Evolutionary conservation across 1,139 yeast species (phyloP), one percentile per base, ranked within the genome.

Genomic region (Scheffersomyces quercinus): DNA sequence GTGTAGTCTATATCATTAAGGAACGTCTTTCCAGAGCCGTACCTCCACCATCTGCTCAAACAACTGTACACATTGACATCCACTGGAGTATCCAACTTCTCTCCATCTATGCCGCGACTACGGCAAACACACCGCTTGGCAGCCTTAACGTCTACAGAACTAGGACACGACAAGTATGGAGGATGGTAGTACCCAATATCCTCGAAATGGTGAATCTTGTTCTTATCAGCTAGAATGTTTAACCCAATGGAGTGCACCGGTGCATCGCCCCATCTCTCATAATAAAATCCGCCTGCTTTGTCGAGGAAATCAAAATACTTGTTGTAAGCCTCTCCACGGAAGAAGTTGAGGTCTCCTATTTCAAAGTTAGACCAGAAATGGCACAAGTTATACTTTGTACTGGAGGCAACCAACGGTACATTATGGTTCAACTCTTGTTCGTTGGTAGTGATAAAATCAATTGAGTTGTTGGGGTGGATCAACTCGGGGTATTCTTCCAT

Each of bases 201-300:
- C 51, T 90, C 95, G 62, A 93, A 91, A 64, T 90, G 96, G 56
- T 88, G 91, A 40, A 93, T 77, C 55, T 85, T 82, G 36, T 79
- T 64, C 48, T 74, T 80, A 56, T 87, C 88, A 43, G 89, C 70
- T 41, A 93, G 66, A 30, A 91, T 62, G 1, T 83, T 67, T 4
- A 84, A 79, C 0, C 83, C 98, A 29, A 91, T 77, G 0, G 96
- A 76, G 63, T 93, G 98, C 5, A 93, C 96, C 0, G 99, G 98
- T 0, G 98, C 98, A 67, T 93, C 99, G 3, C 99, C 99, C 99
- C 98, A 93, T 52, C 99, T 72, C 64, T 86, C 95, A 59, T 89
- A 89, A 62, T 87, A 87, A 57, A 91, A 90, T 0, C 97, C 97
- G 1, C 96, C 96, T 0, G 82, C 65, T 38, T 70, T 50, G 58